These are phyloP conservation scores for Rosa multiflora DNA, from an alignment of 306 rosid species.

Conservation along the genomic window DNA sequence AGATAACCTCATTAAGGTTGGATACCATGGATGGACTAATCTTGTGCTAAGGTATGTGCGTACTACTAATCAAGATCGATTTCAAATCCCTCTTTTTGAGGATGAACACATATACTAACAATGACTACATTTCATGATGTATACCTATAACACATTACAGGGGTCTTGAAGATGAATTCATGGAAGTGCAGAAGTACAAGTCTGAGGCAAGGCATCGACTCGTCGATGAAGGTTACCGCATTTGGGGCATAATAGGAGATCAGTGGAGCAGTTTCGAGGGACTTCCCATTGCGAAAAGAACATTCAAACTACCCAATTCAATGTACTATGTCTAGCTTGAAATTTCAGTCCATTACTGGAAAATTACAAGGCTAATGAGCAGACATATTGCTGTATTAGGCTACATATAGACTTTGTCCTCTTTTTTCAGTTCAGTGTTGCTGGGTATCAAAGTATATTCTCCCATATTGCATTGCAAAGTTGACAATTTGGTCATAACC, in stretches of 20 bases:
- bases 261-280: slow-evolving; percentile 75
- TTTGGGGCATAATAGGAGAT: slow-evolving; percentile 66
- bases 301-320: slow-evolving; percentile 67
- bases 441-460: slow-evolving; percentile 1
- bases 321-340: slow-evolving; percentile 37
- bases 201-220: slow-evolving; percentile 40
- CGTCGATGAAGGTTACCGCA: slow-evolving; percentile 52
- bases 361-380: background rate
- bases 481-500: background rate
- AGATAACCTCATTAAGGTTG: slow-evolving; percentile 56
- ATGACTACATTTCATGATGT: background rate
- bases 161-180: slow-evolving; percentile 58
- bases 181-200: slow-evolving; percentile 47
- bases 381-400: background rate
- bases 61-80: background rate
- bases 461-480: background rate
- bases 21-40: slow-evolving; percentile 65
- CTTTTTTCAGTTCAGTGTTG: background rate
- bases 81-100: slow-evolving; percentile 7
- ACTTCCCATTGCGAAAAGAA: slow-evolving; percentile 47
- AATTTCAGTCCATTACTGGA: background rate
- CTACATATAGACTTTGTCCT: background rate
- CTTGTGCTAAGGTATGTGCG: slow-evolving; percentile 42
- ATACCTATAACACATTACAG: slow-evolving; percentile 26
- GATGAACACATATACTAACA: background rate